A percentile compares a stretch with the other conserved stretches of the same genome.
Conservation (phyloP, 2,329 filamentous ascomycete species). For the Diaporthe aspalathi region DNA sequence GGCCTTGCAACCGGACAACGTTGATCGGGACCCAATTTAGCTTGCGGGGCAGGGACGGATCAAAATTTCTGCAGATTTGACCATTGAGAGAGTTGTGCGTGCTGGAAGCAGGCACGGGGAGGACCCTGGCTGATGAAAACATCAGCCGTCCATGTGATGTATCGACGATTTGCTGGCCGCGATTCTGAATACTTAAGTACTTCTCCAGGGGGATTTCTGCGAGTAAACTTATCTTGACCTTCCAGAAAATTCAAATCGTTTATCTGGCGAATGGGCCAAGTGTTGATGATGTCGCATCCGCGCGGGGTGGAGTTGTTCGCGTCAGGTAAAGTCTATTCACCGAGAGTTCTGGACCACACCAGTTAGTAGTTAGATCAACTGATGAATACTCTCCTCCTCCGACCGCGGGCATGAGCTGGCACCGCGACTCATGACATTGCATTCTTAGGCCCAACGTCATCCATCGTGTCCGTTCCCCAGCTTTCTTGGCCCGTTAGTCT, state of each 20-base stretch:
- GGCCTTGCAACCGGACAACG: not conserved
- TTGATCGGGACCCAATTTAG: not conserved
- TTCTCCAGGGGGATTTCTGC: not conserved
- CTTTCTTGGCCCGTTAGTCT: not conserved
- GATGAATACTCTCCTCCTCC: not conserved
- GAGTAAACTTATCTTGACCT: not conserved
- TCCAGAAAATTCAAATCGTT: not conserved
- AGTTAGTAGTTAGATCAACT: not conserved
- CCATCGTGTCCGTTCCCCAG: not conserved
- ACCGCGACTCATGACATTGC: constrained; percentile 19
- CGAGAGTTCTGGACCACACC: not conserved
- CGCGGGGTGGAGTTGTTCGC: not conserved
- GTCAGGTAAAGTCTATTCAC: constrained; percentile 16
- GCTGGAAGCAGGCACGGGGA: not conserved
- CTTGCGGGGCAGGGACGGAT: not conserved
- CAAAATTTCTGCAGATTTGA: not conserved
- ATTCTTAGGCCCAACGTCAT: not conserved
- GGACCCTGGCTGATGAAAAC: not conserved
- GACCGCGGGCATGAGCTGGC: not conserved
- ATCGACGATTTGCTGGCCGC: no score
- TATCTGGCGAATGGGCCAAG: not conserved
- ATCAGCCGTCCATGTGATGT: not conserved
- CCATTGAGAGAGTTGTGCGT: not conserved
- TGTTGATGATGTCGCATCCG: not conserved
- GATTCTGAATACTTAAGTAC: no score